phyloP scores from a whole-genome alignment of 2,329 filamentous ascomycete species.

The Lachnum nothofagi region DNA sequence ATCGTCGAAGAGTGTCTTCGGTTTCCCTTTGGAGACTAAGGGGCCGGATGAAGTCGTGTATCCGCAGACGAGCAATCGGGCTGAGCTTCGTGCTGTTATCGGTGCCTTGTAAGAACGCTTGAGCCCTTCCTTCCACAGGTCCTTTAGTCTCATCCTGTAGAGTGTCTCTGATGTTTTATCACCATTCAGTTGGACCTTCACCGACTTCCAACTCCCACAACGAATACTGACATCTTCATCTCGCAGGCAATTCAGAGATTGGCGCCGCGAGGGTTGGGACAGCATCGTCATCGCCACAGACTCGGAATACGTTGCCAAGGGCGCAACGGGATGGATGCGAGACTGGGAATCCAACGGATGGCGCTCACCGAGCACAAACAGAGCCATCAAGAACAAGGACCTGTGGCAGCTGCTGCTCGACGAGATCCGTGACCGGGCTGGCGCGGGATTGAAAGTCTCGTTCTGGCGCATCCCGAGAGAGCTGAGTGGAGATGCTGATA shows the following conservation, averaged over 20 bases:
- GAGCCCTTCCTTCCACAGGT: too few relatives aligned
- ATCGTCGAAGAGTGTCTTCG: slow-evolving; percentile 6
- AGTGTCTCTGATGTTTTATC: too few relatives aligned
- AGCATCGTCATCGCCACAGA: slow-evolving; percentile 49
- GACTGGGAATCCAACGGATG: slow-evolving; percentile 44
- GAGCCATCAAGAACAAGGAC: not conserved
- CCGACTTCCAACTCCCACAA: too few relatives aligned
- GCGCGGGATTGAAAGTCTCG: not conserved
- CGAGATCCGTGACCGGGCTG: not conserved
- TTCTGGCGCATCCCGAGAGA: not conserved
- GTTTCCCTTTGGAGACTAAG: slow-evolving; percentile 38
- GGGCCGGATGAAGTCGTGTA: slow-evolving; percentile 38
- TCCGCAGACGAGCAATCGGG: slow-evolving; percentile 47
- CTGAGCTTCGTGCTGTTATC: slow-evolving; percentile 51
- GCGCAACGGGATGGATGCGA: slow-evolving; percentile 40
- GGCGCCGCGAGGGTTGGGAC: slow-evolving; percentile 35
- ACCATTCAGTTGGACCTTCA: too few relatives aligned
- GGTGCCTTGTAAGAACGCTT: too few relatives aligned
- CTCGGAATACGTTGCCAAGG: slow-evolving; percentile 46
- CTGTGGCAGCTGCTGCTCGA: not conserved
- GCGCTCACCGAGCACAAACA: slow-evolving; percentile 17
- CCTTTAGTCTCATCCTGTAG: too few relatives aligned
- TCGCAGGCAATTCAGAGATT: slow-evolving; percentile 39
- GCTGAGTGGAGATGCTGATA: not conserved
- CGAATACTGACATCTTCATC: too few relatives aligned